These are phyloP conservation scores for Hibiscus mutabilis DNA, from an alignment of 345 rosid genomes.

Conservation along the genomic window DNA sequence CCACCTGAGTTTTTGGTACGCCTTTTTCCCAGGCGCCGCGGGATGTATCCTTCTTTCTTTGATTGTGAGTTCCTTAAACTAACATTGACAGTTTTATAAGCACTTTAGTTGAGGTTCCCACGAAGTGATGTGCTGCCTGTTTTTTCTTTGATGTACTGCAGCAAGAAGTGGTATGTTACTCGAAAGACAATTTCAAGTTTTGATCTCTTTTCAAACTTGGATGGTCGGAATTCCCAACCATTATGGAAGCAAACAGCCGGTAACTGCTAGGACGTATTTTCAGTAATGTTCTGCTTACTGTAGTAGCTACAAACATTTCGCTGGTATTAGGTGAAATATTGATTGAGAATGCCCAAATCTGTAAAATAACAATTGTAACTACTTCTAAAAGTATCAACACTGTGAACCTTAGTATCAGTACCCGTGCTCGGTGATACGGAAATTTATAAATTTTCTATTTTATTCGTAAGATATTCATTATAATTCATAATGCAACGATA, in stretches of 20 bases:
- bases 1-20: constrained; percentile 62
- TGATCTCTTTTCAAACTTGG: constrained; percentile 17
- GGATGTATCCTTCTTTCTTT: constrained; percentile 75
- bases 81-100: too few relatives aligned
- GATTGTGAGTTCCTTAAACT: constrained; percentile 40
- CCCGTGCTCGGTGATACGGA: too few relatives aligned
- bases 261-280: neutral
- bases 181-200: constrained; percentile 70
- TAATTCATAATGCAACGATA: too few relatives aligned
- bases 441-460: too few relatives aligned
- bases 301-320: neutral
- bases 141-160: constrained; percentile 31
- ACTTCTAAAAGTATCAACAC: too few relatives aligned
- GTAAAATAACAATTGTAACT: too few relatives aligned
- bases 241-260: neutral
- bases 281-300: neutral
- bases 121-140: neutral
- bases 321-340: too few relatives aligned
- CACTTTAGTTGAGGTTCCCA: too few relatives aligned
- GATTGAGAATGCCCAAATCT: too few relatives aligned
- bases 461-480: too few relatives aligned
- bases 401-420: too few relatives aligned
- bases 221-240: neutral
- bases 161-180: constrained; percentile 71
- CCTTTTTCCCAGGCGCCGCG: constrained; percentile 82